Percentiles rank a stretch among this genome's conserved stretches.
Conservation (phyloP, 2,329 filamentous ascomycete genomes). For the Fusarium lateritium region DNA sequence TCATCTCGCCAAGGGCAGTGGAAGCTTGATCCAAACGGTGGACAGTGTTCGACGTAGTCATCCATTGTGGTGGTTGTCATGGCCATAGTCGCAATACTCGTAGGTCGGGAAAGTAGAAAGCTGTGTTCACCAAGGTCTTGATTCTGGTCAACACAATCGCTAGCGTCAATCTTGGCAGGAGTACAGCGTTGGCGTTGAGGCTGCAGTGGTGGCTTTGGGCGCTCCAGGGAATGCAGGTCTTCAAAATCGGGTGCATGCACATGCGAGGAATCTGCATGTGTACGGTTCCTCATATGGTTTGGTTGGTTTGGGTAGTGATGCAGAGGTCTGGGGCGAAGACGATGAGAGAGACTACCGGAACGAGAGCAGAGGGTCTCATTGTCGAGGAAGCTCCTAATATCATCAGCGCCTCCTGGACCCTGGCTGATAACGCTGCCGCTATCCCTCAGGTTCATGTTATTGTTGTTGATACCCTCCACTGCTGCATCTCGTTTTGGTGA, state of each 20-base stretch:
- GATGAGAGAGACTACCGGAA: constrained; percentile 40
- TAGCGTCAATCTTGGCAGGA: constrained; percentile 33
- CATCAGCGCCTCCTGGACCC: constrained; percentile 36
- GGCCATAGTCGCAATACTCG: constrained; percentile 44
- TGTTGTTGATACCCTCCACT: constrained; percentile 29
- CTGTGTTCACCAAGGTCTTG: constrained; percentile 41
- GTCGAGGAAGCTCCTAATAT: constrained; percentile 49
- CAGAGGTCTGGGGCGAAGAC: constrained; percentile 38
- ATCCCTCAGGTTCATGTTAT: constrained; percentile 33
- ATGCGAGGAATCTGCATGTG: constrained; percentile 38
- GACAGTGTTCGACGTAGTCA: constrained; percentile 18
- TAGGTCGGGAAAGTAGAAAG: constrained; percentile 47
- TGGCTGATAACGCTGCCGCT: constrained; percentile 36
- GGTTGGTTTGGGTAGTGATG: constrained; percentile 36
- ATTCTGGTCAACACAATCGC: constrained; percentile 22
- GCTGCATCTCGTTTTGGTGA: constrained; percentile 30
- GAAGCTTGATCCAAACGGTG: constrained; percentile 20
- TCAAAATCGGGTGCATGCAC: constrained; percentile 39
- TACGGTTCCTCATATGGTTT: constrained; percentile 26
- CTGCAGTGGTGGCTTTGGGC: constrained; percentile 33
- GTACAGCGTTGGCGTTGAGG: constrained; percentile 26
- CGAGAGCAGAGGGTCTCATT: constrained; percentile 47
- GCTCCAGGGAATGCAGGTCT: constrained; percentile 37
- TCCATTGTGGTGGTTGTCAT: constrained; percentile 29
- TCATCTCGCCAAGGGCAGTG: constrained; percentile 36